A percentile compares a stretch with the other conserved stretches of the same genome.
These are phyloP conservation scores for Limonomyces culmigenus DNA, from an alignment of 1,284 basidiomycete genomes.

Conservation along the genomic window DNA sequence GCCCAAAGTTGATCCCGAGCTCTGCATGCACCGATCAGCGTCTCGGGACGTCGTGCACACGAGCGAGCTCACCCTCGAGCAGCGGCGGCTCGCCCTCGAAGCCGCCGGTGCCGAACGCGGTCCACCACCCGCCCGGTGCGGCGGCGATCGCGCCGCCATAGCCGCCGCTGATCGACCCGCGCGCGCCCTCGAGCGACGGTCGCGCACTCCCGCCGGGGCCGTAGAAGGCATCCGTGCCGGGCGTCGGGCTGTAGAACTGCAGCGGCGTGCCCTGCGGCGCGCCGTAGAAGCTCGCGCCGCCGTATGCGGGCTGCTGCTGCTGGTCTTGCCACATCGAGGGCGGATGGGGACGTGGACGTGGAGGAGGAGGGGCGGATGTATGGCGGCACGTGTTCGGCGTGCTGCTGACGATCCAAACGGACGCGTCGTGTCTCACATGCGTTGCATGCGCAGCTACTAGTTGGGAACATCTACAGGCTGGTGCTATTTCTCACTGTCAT, in stretches of 20 bases:
- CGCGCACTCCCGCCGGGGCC: conserved; percentile 35
- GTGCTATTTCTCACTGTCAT: no score
- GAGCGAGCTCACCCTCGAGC: conserved; percentile 55
- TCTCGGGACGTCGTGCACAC: conserved; percentile 4
- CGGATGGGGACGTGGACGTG: no score
- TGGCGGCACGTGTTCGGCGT: no score
- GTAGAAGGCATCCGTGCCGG: conserved; percentile 25
- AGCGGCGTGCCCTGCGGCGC: conserved; percentile 38
- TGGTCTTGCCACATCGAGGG: no score
- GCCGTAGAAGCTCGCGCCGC: no score
- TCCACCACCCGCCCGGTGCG: conserved; percentile 67
- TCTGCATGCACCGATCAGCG: conserved; percentile 31
- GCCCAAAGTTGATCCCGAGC: conserved; percentile 93
- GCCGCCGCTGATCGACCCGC: conserved; percentile 33
- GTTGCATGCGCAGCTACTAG: no score
- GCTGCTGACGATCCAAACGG: no score
- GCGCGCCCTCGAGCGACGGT: conserved; percentile 50
- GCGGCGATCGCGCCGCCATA: conserved; percentile 62
- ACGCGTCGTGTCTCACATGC: no score
- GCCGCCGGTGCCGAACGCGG: conserved; percentile 90
- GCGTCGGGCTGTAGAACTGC: conserved; percentile 37
- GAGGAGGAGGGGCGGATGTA: no score
- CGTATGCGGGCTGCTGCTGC: no score
- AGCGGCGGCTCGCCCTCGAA: conserved; percentile 88
- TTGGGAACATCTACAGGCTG: no score